Evolutionary conservation across 1,284 basidiomycete genomes (phyloP), one percentile per base, ranked within the genome.

Genomic region (Lentinula novae-zelandiae): DNA sequence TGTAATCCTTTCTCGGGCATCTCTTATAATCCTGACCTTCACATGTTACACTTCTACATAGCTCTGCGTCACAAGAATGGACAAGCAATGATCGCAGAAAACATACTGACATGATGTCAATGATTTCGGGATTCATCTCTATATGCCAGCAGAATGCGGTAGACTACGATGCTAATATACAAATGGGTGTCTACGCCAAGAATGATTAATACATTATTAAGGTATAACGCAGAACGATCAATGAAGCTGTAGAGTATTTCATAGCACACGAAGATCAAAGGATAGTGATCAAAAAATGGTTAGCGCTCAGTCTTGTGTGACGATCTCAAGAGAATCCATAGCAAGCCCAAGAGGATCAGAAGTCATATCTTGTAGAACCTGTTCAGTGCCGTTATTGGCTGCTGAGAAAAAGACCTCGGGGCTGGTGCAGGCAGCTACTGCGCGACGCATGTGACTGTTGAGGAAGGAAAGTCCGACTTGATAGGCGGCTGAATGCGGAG

Each of bases 391-490:
- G 72, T 72, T 64, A 71, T 75, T 60, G 49, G 78, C 78, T 60
- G 84, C 83, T 8, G 54, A 56, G 70, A 96, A 96, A 82, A 95
- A 93, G 27, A 93, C 84, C 70, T 96, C 93, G 1, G 94, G 94
- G 63, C 92, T 92, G 8, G 93, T 95, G 73, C 95, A 95, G 5
- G 94, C 89, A 1, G 95, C 91, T 17, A 98, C 89, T 1, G 96
- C 96, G 51, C 96, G 90, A 33, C 96, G 86, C 92, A 97, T 96
- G 71, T 95, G 93, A 33, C 82, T 89, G 8, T 94, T 94, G 64
- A 99, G 78, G 83, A 96, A 96, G n/a, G 94, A 92, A 42, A 98
- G 76, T 27, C 96, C 96, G 56, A 97, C 89, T 77, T 96, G 94
- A 77, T 95, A 94, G 60, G 94, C 92, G 68, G 96, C 92, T 94